A percentile compares a stretch with the other conserved stretches of the same genome.
phyloP scores from a whole-genome alignment of 129 eudicot species.

The Erigeron canadensis region DNA sequence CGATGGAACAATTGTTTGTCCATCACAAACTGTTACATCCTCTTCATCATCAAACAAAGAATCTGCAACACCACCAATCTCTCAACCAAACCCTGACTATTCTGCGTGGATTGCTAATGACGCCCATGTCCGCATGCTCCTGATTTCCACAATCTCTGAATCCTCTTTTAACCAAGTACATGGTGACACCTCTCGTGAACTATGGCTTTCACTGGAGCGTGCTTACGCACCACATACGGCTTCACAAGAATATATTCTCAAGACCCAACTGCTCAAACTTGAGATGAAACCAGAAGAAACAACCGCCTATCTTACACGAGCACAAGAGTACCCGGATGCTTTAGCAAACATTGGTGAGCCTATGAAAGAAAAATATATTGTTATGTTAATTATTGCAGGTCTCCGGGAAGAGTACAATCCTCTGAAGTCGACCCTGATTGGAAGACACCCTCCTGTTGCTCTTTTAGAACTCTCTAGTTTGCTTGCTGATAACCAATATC shows the following conservation, averaged over 20 bases:
- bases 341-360: not conserved
- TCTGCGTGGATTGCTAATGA: not conserved
- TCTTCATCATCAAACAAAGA: not conserved
- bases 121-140: not conserved
- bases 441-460: not conserved
- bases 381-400: not conserved
- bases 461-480: not conserved
- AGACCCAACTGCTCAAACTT: not conserved
- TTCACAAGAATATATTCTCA: not conserved
- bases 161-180: not conserved
- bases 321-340: not conserved
- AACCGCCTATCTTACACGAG: not conserved
- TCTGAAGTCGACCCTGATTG: not conserved
- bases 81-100: not conserved
- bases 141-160: not conserved
- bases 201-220: not conserved
- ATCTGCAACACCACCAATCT: not conserved
- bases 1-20: not conserved
- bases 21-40: not conserved
- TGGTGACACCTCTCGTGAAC: not conserved
- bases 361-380: not conserved
- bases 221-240: not conserved
- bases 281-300: not conserved
- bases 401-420: not conserved
- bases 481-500: not conserved